Evolutionary conservation across 2,329 filamentous ascomycete species (phyloP), one percentile per base, ranked within the genome.

Genomic region (Fusarium pininemorale): DNA sequence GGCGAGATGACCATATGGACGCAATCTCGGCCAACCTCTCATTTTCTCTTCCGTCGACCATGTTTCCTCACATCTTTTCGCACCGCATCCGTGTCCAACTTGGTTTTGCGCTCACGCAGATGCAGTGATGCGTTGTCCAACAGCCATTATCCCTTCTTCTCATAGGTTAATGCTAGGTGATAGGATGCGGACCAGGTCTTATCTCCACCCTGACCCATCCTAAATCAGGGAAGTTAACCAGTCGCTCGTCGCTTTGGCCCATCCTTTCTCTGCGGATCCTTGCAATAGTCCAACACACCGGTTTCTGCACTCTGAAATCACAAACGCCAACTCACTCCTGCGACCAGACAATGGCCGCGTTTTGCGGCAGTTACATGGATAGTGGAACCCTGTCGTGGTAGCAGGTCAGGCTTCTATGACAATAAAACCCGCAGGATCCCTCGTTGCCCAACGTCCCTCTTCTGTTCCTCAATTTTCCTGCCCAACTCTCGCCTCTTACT

Each of bases 361-460:
- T 64, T 67, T 66, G 73, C 70, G 62, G 70, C 73, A 69, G 67
- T 77, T 75, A 70, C 66, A 77, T 77, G 71, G 75, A 75, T 66
- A 68, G 77, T 78, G 78, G 77, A 77, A 78, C 72, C 66, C 65
- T 74, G 67, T 58, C 53, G 44, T 65, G 68, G 65, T 64, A 75
- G 69, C 28, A 75, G 58, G 75, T 81, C 79, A 77, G 78, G 77
- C 76, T 71, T 76, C 69, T 69, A 79, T 74, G 76, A 82, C 78
- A 79, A 82, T 88, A 88, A 88, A 88, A 87, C 83, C 85, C 84
- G 83, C 83, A 81, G 79, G 80, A 82, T 83, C 85, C 86, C 84
- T 83, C 81, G 76, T 81, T 79, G 82, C 83, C 82, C 81, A 82
- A 84, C 80, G 41, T 79, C 28, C 70, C 67, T 56, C 72, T 78